Conservation (phyloP, 2,329 filamentous ascomycete genomes). For the Huntiella savannae region DNA sequence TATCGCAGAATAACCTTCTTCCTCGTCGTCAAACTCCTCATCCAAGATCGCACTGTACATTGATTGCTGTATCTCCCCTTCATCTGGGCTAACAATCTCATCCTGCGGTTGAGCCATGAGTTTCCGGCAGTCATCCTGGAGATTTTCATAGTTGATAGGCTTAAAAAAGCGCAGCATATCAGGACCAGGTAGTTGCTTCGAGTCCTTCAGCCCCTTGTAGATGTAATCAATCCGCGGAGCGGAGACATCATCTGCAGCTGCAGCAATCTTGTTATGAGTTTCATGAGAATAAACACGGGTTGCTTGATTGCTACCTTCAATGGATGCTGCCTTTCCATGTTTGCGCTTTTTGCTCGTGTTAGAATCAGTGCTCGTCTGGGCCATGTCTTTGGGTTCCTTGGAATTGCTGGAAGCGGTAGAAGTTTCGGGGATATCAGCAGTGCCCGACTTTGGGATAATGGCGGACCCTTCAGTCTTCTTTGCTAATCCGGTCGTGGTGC, state of each 20-base stretch:
- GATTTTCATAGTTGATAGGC: not conserved
- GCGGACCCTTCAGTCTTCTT: no score
- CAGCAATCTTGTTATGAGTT: constrained; percentile 3
- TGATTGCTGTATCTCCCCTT: no score
- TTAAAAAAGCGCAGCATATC: not conserved
- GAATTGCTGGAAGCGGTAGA: not conserved
- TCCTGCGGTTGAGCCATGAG: no score
- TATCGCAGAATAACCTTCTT: constrained; percentile 15
- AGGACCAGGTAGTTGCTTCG: not conserved
- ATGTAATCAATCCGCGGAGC: not conserved
- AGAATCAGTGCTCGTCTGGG: not conserved
- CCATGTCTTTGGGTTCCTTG: not conserved
- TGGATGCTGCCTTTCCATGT: constrained; percentile 17
- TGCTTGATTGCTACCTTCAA: no score
- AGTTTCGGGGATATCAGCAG: not conserved
- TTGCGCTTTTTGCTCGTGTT: constrained; percentile 11
- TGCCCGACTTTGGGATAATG: no score
- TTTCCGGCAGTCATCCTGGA: no score
- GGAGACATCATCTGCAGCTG: not conserved
- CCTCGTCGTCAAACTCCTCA: no score
- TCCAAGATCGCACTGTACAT: no score
- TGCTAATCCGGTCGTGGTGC: no score
- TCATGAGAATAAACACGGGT: not conserved
- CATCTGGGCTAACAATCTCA: no score
- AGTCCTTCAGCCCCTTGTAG: not conserved